Conservation (phyloP, 345 rosid genomes). For the Chamaenerion angustifolium region DNA sequence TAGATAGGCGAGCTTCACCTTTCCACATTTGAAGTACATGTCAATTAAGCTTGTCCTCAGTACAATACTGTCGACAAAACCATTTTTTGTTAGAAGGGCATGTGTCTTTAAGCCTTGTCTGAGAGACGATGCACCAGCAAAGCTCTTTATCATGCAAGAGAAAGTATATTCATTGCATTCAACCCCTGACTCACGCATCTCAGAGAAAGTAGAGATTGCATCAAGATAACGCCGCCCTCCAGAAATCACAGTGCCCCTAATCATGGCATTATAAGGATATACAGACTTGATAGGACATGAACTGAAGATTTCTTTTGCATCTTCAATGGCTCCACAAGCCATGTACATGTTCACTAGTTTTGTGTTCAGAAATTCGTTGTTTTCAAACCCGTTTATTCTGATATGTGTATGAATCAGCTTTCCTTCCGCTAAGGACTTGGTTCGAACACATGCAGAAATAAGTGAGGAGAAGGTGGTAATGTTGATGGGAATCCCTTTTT, state of each 20-base stretch:
- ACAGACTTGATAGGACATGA: constrained; percentile 34
- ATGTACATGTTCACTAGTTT: constrained; percentile 68
- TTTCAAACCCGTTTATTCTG: constrained; percentile 54
- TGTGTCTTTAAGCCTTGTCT: constrained; percentile 59
- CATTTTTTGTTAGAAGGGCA: constrained; percentile 60
- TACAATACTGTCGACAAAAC: constrained; percentile 35
- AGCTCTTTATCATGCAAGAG: constrained; percentile 66
- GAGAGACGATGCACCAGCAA: constrained; percentile 64
- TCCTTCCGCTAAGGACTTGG: constrained; percentile 38
- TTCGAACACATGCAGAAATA: constrained; percentile 57
- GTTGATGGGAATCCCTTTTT: constrained; percentile 62
- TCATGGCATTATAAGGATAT: constrained; percentile 75
- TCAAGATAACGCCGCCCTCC: constrained; percentile 49
- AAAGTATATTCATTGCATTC: constrained; percentile 61
- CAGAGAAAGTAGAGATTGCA: constrained; percentile 40
- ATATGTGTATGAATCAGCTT: constrained; percentile 50
- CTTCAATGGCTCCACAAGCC: constrained; percentile 50
- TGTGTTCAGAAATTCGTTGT: constrained; percentile 46
- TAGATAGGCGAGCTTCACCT: constrained; percentile 37
- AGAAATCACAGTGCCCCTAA: constrained; percentile 65
- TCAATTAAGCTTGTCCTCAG: constrained; percentile 64
- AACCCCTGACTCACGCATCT: constrained; percentile 61
- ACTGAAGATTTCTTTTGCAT: constrained; percentile 54
- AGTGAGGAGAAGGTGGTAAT: constrained; percentile 60
- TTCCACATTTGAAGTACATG: constrained; percentile 73